Evolutionary conservation across 176 grass and related monocot species (phyloP).

Genomic region (Aegilops speltoides): DNA sequence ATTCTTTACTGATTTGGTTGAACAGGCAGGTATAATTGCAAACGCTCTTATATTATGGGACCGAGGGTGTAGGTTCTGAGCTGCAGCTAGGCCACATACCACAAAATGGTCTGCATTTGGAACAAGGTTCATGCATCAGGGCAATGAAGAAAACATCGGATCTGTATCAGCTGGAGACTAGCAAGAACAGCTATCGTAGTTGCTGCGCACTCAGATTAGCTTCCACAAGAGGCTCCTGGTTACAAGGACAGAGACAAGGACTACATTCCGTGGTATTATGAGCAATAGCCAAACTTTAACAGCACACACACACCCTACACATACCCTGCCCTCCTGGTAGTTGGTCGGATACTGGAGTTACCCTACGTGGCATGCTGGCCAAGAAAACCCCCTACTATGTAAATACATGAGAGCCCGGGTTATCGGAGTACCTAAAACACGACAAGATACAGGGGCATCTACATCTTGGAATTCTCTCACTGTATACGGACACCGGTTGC

Average conservation of each 20-base stretch:
- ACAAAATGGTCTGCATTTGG: background rate
- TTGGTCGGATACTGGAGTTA: constrained; percentile 40
- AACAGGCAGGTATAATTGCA: no score
- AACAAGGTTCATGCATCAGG: constrained; percentile 5
- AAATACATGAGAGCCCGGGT: constrained; percentile 32
- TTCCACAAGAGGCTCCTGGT: constrained; percentile 33
- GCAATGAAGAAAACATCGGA: background rate
- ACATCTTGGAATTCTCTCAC: constrained; percentile 15
- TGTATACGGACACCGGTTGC: background rate
- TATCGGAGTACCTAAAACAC: constrained; percentile 47
- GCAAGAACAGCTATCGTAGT: constrained; percentile 19
- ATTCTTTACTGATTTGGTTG: no score
- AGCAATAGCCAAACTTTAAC: constrained; percentile 25
- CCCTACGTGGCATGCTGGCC: constrained; percentile 34
- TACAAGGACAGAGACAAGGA: constrained; percentile 24
- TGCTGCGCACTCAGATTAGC: constrained; percentile 28
- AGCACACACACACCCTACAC: constrained; percentile 30
- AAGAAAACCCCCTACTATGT: constrained; percentile 40
- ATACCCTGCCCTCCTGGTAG: constrained; percentile 25
- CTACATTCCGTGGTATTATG: constrained; percentile 35
- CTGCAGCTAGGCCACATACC: background rate
- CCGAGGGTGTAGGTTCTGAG: background rate
- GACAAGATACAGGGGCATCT: constrained; percentile 40
- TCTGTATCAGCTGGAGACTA: background rate
- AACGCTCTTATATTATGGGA: no score